Conservation (phyloP, 2,329 filamentous ascomycete genomes). For the Ceratocystis lukuohia region DNA sequence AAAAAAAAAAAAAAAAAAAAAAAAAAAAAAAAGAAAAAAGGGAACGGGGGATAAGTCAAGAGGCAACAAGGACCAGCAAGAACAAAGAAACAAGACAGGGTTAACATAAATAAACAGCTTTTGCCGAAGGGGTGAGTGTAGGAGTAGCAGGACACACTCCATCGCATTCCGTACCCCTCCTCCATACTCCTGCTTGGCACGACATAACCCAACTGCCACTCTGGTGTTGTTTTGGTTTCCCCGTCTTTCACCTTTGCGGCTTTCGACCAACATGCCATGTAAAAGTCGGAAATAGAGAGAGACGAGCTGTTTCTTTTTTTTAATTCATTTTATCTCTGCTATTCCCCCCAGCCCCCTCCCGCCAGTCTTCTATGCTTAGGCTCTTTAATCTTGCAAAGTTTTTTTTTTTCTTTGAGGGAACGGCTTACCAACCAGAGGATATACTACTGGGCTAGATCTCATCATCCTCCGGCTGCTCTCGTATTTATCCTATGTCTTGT, state of each 20-base stretch:
- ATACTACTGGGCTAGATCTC: background rate
- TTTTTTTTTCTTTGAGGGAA: background rate
- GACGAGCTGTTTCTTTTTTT: background rate
- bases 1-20: too few species aligned
- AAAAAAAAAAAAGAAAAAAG: background rate
- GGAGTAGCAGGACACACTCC: background rate
- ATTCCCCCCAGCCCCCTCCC: background rate
- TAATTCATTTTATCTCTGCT: too few species aligned
- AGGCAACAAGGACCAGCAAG: background rate
- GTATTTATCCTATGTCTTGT: background rate
- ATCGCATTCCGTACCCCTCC: background rate
- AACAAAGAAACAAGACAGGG: constrained; percentile 4
- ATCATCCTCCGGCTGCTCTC: background rate
- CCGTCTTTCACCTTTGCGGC: background rate
- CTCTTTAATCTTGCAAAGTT: background rate
- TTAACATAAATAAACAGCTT: background rate
- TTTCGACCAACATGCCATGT: background rate
- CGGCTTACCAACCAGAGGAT: background rate
- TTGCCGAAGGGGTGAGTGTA: background rate
- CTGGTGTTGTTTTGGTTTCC: background rate
- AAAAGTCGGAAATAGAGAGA: background rate
- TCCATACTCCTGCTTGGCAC: background rate
- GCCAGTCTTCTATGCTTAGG: background rate
- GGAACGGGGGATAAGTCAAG: too few species aligned
- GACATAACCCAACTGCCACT: background rate